phyloP scores from a whole-genome alignment of 2,329 filamentous ascomycete genomes.

The Lasiodiplodia citricola region DNA sequence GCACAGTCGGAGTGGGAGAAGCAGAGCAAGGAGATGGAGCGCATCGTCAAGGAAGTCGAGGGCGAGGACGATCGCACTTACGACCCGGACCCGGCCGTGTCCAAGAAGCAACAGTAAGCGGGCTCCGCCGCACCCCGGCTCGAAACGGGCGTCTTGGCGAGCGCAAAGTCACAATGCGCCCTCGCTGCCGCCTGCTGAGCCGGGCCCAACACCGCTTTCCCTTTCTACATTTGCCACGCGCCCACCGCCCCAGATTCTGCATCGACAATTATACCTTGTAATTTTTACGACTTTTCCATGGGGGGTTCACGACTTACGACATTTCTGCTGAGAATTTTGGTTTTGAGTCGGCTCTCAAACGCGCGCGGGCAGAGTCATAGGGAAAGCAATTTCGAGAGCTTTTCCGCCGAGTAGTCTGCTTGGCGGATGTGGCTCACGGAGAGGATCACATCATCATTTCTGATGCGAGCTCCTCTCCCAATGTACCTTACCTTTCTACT shows the following conservation, averaged over 20 bases:
- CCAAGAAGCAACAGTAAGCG: conserved; percentile 48
- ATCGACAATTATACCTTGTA: not conserved
- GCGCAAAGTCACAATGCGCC: conserved; percentile 22
- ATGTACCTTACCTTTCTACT: not conserved
- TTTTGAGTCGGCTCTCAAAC: not conserved
- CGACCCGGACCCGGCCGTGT: conserved; percentile 37
- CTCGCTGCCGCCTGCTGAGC: not conserved
- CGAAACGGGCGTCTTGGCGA: not conserved
- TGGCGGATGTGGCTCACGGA: conserved; percentile 14
- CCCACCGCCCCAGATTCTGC: not conserved
- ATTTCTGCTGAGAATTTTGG: not conserved
- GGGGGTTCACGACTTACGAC: conserved; percentile 17
- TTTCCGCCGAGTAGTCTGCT: conserved; percentile 2
- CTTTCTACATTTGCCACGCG: not conserved
- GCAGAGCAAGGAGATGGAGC: conserved; percentile 77
- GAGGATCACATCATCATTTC: not conserved
- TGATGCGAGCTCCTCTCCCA: not conserved
- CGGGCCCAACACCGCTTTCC: not conserved
- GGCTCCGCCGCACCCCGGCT: not conserved
- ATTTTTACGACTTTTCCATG: conserved; percentile 8
- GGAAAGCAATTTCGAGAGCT: not conserved
- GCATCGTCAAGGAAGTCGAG: conserved; percentile 75
- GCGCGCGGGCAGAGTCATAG: not conserved
- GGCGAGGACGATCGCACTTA: conserved; percentile 57
- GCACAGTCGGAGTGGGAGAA: conserved; percentile 77